A percentile compares a stretch with the other conserved stretches of the same genome.
Evolutionary conservation across 805 yeast species (phyloP).

Genomic region (Saccharomycopsis javanensis): DNA sequence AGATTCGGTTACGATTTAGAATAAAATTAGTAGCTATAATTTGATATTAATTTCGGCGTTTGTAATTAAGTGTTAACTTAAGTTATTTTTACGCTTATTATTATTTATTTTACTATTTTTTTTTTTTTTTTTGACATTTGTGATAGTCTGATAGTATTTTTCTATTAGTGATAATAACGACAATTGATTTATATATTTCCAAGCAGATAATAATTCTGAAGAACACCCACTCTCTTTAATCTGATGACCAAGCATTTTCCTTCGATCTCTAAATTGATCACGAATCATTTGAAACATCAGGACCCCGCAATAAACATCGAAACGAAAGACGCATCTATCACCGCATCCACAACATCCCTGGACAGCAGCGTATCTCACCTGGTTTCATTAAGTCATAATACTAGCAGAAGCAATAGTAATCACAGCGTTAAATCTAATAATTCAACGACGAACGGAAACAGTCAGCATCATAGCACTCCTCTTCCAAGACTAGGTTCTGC

Average conservation of each 20-base stretch:
- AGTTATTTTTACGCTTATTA: too few relatives aligned
- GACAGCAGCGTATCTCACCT: background rate
- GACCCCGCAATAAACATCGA: background rate
- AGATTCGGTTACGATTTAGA: too few relatives aligned
- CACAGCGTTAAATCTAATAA: background rate
- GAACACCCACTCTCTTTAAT: background rate
- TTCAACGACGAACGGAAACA: background rate
- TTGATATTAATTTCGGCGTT: too few relatives aligned
- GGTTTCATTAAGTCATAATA: background rate
- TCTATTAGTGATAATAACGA: too few relatives aligned
- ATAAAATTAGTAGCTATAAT: too few relatives aligned
- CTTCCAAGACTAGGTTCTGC: background rate
- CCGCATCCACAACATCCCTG: background rate
- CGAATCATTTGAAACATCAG: background rate
- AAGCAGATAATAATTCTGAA: too few relatives aligned
- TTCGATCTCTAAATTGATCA: background rate
- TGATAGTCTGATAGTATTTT: too few relatives aligned
- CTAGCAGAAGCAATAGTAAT: background rate
- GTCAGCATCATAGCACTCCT: background rate
- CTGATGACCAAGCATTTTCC: background rate
- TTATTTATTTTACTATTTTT: too few relatives aligned
- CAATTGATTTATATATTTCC: too few relatives aligned
- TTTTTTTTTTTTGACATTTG: too few relatives aligned
- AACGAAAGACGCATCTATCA: background rate
- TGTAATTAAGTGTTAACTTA: too few relatives aligned